These are phyloP conservation scores for Solanum hybrid DNA, from an alignment of 305 asterid species.

Conservation along the genomic window DNA sequence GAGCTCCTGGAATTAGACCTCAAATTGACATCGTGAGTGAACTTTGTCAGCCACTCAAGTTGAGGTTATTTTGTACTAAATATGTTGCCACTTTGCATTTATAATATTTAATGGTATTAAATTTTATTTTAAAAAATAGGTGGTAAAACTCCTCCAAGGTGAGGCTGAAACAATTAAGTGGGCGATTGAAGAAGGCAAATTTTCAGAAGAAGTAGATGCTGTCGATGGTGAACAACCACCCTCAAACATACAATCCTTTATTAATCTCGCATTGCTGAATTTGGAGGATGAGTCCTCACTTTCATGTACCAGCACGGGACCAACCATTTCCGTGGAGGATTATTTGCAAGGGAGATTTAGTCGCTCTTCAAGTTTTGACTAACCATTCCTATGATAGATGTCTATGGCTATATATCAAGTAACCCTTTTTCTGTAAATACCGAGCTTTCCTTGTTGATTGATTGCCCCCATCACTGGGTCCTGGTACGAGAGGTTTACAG, in stretches of 20 bases:
- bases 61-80: not conserved
- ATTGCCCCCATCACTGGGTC: conserved; percentile 17
- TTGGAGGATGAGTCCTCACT: conserved; percentile 55
- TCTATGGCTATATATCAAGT: conserved; percentile 5
- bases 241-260: conserved; percentile 54
- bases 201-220: conserved; percentile 27
- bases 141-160: conserved; percentile 64
- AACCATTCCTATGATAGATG: conserved; percentile 7
- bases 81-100: not conserved
- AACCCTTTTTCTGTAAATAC: not conserved
- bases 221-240: conserved; percentile 36
- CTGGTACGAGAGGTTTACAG: conserved; percentile 41
- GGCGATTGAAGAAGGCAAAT: conserved; percentile 46
- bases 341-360: conserved; percentile 69
- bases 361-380: conserved; percentile 59
- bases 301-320: conserved; percentile 53
- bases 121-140: conserved; percentile 23
- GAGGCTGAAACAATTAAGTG: conserved; percentile 39
- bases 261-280: conserved; percentile 65
- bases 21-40: conserved; percentile 45
- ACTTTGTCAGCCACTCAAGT: not conserved
- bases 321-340: conserved; percentile 58
- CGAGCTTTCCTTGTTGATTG: not conserved
- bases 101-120: not conserved
- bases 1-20: conserved; percentile 61